phyloP scores from a whole-genome alignment of 306 rosid species.

The Vicia villosa region DNA sequence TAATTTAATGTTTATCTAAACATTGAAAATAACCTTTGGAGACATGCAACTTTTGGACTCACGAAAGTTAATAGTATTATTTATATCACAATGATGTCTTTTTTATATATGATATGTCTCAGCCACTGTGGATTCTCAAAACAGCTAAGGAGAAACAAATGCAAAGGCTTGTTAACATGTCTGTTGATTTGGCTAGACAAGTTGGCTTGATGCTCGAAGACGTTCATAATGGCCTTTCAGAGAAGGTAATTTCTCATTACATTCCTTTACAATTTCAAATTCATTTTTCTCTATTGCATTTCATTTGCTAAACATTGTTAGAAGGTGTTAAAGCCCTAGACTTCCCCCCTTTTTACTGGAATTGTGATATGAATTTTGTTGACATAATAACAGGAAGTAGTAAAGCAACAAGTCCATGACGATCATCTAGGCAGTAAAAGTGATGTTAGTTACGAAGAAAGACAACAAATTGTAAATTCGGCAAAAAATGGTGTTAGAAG shows the following conservation, averaged over 20 bases:
- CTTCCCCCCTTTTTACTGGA: slow-evolving; percentile 2
- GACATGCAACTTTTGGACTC: too few species aligned
- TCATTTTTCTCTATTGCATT: slow-evolving; percentile 13
- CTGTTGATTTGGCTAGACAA: slow-evolving; percentile 93
- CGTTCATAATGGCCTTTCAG: slow-evolving; percentile 45
- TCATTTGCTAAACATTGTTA: slow-evolving; percentile 13
- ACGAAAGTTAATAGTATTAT: too few species aligned
- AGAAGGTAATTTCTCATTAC: slow-evolving; percentile 55
- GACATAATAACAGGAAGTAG: slow-evolving; percentile 47
- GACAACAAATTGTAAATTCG: slow-evolving; percentile 68
- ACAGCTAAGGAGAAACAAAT: slow-evolving; percentile 76
- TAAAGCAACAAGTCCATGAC: slow-evolving; percentile 38
- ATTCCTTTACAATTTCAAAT: slow-evolving; percentile 22
- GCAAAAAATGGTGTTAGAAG: slow-evolving; percentile 87
- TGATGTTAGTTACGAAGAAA: slow-evolving; percentile 57
- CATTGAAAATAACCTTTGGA: slow-evolving; percentile 6
- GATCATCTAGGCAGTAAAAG: slow-evolving; percentile 40
- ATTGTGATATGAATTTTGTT: slow-evolving; percentile 27
- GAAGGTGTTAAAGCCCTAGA: neutral
- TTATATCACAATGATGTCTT: slow-evolving; percentile 41
- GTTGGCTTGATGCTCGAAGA: slow-evolving; percentile 74
- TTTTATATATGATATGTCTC: slow-evolving; percentile 55
- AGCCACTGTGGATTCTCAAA: slow-evolving; percentile 97
- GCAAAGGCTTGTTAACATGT: slow-evolving; percentile 85
- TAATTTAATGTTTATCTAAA: slow-evolving; percentile 35